Base-by-base conservation (phyloP, 306 rosid species). In the Quercus mongolica region DNA sequence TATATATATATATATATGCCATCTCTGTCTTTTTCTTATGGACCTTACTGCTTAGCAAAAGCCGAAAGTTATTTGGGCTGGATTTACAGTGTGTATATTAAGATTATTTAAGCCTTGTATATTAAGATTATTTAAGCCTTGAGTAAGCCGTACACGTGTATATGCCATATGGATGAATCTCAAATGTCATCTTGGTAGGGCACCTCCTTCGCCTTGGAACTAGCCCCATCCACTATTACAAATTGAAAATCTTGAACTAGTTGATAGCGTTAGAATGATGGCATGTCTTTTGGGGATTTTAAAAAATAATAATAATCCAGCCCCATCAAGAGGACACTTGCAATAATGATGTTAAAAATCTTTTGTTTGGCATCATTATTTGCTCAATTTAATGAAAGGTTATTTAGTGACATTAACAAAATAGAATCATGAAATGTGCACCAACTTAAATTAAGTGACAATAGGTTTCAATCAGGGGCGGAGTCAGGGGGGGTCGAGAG, bases 91-190 rank as follows among this genome's bases (percentile, higher is more conserved):
- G 26, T n/a, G 6, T 41, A 41, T 41, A 41, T 41, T 41, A 41
- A 38, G 46, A 38, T 38, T 38, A 38, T 38, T 67, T 33, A 26
- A 55, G 25, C 33, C 51, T 20, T 38, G 9, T 38, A 38, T 38
- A 38, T 38, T 38, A 38, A 38, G 44, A 38, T 38, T 38, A 38
- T 38, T 67, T 21, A 26, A 55, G 26, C 33, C 51, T 20, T 14
- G 14, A 14, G 52, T 5, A 2, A 21, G 54, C 56, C 61, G 69
- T 74, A 74, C 76, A 78, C 82, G 73, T 65, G 75, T 73, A 19
- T 26, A 26, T 26, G 28, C 28, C 28, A 26, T 26, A 19, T 38
- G 6, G 12, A n/a, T 56, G 20, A 69, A 80, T 15, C 21, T 3
- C 0, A 4, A 25, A 51, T 54, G 4, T 25, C 28, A n/a, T 19